A percentile compares a stretch with the other conserved stretches of the same genome.
Conservation (phyloP, 2,329 filamentous ascomycete genomes). For the Pleomassaria siparia region DNA sequence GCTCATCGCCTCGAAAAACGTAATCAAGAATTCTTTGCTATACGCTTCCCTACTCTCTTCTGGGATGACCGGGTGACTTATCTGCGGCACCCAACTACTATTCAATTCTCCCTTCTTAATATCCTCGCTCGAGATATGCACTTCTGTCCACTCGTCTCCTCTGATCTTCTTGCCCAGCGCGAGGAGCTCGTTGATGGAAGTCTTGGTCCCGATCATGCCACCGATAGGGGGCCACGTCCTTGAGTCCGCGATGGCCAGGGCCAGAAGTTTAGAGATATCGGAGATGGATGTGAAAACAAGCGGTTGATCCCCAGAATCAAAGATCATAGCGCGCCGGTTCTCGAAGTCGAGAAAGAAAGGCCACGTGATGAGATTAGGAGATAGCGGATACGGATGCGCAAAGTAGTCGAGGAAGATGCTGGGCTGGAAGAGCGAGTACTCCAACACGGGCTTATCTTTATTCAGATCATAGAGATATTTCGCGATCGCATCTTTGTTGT, state of each 20-base stretch:
- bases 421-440: slow-evolving; percentile 60
- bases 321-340: slow-evolving; percentile 27
- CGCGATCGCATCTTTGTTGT: slow-evolving; percentile 53
- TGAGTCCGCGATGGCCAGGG: slow-evolving; percentile 26
- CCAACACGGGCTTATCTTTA: slow-evolving; percentile 46
- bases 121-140: slow-evolving; percentile 52
- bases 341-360: slow-evolving; percentile 37
- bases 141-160: slow-evolving; percentile 40
- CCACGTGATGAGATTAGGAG: slow-evolving; percentile 47
- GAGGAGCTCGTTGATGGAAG: slow-evolving; percentile 29
- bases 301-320: slow-evolving; percentile 28
- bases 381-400: slow-evolving; percentile 51
- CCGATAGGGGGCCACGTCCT: slow-evolving; percentile 30
- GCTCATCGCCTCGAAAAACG: slow-evolving; percentile 45
- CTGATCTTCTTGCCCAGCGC: slow-evolving; percentile 31
- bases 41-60: slow-evolving; percentile 38
- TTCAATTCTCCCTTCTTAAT: slow-evolving; percentile 47
- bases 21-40: slow-evolving; percentile 44
- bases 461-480: slow-evolving; percentile 57
- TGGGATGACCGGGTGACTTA: slow-evolving; percentile 38
- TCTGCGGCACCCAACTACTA: slow-evolving; percentile 45
- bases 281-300: slow-evolving; percentile 29
- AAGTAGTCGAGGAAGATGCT: slow-evolving; percentile 60
- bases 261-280: slow-evolving; percentile 28
- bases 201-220: slow-evolving; percentile 27